phyloP scores from a whole-genome alignment of 257 asterid species.

The Ilex aquifolium region DNA sequence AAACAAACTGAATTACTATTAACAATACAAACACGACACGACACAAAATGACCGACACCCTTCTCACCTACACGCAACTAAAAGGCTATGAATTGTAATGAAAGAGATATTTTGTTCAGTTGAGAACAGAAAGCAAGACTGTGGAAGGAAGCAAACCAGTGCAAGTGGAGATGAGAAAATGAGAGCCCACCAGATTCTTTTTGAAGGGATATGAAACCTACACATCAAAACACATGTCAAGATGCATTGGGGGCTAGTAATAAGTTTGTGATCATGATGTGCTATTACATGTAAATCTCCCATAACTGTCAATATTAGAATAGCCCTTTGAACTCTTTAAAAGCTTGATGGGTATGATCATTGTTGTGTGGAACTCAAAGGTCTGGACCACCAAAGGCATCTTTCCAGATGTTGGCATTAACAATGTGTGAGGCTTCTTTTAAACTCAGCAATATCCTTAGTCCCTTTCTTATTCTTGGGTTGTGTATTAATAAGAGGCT shows the following conservation, averaged over 20 bases:
- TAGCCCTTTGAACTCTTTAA: conserved; percentile 37
- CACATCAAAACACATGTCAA: conserved; percentile 1
- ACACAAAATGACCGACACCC: no score
- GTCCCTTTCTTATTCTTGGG: conserved; percentile 14
- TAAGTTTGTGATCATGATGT: conserved; percentile 14
- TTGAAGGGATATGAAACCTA: background rate
- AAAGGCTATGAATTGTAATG: background rate
- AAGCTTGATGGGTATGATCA: conserved; percentile 43
- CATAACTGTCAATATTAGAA: conserved; percentile 26
- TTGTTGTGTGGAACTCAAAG: conserved; percentile 50
- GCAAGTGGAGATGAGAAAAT: conserved; percentile 28
- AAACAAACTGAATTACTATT: no score
- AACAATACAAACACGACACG: no score
- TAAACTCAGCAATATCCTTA: conserved; percentile 15
- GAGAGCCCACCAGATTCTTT: conserved; percentile 27
- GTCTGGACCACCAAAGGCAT: conserved; percentile 52
- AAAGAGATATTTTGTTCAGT: conserved; percentile 22
- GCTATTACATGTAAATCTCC: conserved; percentile 2
- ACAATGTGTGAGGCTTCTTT: conserved; percentile 8
- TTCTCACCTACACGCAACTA: background rate
- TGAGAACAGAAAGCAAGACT: conserved; percentile 14
- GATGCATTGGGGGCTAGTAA: conserved; percentile 14
- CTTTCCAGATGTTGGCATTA: conserved; percentile 57
- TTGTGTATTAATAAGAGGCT: no score
- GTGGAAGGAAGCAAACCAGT: conserved; percentile 14